Conservation (phyloP, 108 stramenopile genomes). For the Cyclotella choctawhatcheeana region DNA sequence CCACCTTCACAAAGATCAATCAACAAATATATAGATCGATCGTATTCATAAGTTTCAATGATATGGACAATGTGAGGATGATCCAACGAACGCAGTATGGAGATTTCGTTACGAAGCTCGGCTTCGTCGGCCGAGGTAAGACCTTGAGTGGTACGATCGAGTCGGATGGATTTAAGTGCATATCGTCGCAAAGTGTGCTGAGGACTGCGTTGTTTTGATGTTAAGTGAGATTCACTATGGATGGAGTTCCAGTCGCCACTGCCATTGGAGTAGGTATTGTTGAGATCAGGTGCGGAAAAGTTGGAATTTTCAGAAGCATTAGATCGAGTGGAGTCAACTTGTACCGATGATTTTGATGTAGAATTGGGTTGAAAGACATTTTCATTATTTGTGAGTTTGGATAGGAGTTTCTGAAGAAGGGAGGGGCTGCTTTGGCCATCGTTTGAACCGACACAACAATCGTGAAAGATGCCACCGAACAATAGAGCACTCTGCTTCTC, state of each 20-base stretch:
- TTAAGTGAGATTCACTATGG: neutral
- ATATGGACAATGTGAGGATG: slow-evolving; percentile 89
- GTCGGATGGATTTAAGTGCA: slow-evolving; percentile 75
- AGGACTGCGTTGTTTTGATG: neutral
- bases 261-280: neutral
- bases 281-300: slow-evolving; percentile 14
- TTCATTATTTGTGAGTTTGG: neutral
- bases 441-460: slow-evolving; percentile 6
- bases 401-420: neutral
- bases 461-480: slow-evolving; percentile 21
- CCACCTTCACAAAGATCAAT: slow-evolving; percentile 87
- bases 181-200: slow-evolving; percentile 41
- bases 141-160: slow-evolving; percentile 43
- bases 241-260: neutral
- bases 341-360: neutral
- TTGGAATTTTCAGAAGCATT: slow-evolving; percentile 17
- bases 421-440: neutral
- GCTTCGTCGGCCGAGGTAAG: slow-evolving; percentile 39
- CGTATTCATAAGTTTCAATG: slow-evolving; percentile 77
- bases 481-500: neutral
- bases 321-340: slow-evolving; percentile 11
- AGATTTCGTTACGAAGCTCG: slow-evolving; percentile 85
- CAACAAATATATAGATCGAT: slow-evolving; percentile 75
- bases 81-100: slow-evolving; percentile 76
- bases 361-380: slow-evolving; percentile 15